Evolutionary conservation across 2,329 filamentous ascomycete species (phyloP).

Genomic region (Plenodomus lindquistii): DNA sequence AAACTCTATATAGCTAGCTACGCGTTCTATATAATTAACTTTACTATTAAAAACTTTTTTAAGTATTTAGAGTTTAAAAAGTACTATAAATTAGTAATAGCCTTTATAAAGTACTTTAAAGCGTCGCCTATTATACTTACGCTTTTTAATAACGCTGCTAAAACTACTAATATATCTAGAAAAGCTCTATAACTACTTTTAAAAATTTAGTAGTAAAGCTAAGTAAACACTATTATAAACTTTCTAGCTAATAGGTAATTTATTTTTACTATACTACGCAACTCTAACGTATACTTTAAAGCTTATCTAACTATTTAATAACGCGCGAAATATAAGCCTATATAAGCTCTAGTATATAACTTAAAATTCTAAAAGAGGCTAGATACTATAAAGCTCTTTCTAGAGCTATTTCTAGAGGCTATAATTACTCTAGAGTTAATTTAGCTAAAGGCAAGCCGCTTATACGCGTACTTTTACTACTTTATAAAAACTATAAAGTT

Average conservation of each 20-base stretch:
- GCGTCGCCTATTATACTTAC: background rate
- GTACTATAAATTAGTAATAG: background rate
- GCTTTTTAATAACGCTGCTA: background rate
- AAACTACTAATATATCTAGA: background rate
- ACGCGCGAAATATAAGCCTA: background rate
- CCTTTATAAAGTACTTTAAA: background rate
- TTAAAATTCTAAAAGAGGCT: background rate
- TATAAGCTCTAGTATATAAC: background rate
- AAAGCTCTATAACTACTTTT: background rate
- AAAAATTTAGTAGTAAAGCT: background rate
- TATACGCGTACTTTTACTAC: background rate
- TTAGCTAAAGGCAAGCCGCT: background rate
- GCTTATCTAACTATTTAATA: background rate
- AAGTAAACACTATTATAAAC: background rate
- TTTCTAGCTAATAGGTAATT: background rate
- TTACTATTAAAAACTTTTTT: background rate
- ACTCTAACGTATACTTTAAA: background rate
- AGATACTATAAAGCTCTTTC: background rate
- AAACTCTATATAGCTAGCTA: background rate
- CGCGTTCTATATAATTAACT: background rate
- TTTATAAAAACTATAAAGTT: background rate
- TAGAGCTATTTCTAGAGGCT: background rate
- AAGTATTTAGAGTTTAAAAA: background rate
- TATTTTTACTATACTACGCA: background rate
- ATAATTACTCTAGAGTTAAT: background rate